Evolutionary conservation across 768 basidiomycete species (phyloP).

Genomic region (button mushroom (Agaricus bisporus)): DNA sequence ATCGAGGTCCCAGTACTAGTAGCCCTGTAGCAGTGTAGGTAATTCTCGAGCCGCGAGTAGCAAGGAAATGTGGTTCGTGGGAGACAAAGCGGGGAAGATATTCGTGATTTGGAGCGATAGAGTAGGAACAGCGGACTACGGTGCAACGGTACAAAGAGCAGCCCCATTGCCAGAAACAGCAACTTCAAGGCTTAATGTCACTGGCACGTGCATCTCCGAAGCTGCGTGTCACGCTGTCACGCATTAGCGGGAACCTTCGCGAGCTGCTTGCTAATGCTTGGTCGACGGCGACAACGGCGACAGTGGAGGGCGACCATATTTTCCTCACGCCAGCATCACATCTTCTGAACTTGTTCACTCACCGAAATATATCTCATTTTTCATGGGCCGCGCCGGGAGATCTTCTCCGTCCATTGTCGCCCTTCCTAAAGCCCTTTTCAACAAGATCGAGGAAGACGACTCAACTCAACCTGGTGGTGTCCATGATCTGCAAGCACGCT

Average conservation of each 20-base stretch:
- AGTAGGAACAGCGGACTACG: no score
- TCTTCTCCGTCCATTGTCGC: slow-evolving; percentile 22
- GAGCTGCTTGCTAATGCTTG: slow-evolving; percentile 1
- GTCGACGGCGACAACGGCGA: slow-evolving; percentile 4
- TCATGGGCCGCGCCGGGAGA: slow-evolving; percentile 34
- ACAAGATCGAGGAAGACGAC: slow-evolving; percentile 58
- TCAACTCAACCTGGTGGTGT: slow-evolving; percentile 58
- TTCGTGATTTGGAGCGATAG: no score
- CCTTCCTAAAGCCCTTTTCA: slow-evolving; percentile 65
- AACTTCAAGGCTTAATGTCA: background rate
- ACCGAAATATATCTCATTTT: background rate
- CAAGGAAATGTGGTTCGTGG: background rate
- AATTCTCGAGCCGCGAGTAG: no score
- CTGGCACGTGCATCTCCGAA: slow-evolving; percentile 2
- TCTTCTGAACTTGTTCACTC: background rate
- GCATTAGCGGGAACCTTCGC: background rate
- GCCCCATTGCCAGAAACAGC: no score
- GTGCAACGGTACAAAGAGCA: no score
- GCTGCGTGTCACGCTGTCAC: slow-evolving; percentile 3
- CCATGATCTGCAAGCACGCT: slow-evolving; percentile 53
- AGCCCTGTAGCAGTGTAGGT: no score
- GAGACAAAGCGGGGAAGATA: no score
- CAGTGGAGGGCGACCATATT: background rate
- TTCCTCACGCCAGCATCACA: background rate
- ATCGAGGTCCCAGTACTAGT: no score